phyloP scores from a whole-genome alignment of 208 protist genomes.

The Trypanosoma platydactyli region DNA sequence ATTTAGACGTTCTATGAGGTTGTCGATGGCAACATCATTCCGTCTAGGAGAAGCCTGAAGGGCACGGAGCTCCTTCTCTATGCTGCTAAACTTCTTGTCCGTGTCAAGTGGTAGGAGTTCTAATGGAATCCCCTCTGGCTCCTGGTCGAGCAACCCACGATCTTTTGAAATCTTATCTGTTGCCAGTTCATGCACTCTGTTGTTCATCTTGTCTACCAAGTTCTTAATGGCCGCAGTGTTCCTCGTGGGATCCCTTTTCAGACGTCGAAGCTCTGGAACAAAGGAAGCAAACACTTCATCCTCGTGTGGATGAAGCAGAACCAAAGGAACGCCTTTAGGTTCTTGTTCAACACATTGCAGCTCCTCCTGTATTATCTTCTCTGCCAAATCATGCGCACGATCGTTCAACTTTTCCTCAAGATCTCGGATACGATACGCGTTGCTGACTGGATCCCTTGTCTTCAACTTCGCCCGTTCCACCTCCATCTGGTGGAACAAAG shows the following conservation, averaged over 20 bases:
- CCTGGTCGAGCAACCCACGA: conserved; percentile 59
- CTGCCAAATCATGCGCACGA: conserved; percentile 53
- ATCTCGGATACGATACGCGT: conserved; percentile 42
- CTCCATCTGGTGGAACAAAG: conserved; percentile 72
- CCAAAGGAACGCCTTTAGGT: conserved; percentile 59
- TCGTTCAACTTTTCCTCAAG: conserved; percentile 69
- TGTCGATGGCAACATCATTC: conserved; percentile 48
- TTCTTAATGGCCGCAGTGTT: conserved; percentile 38
- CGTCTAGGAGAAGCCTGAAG: conserved; percentile 40
- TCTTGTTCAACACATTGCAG: conserved; percentile 53
- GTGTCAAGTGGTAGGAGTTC: conserved; percentile 54
- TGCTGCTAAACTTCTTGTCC: conserved; percentile 50
- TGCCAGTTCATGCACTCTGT: conserved; percentile 54
- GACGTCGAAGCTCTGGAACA: conserved; percentile 42
- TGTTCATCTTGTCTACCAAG: conserved; percentile 54
- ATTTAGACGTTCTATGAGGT: conserved; percentile 49
- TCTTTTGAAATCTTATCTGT: conserved; percentile 47
- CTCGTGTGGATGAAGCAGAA: conserved; percentile 46
- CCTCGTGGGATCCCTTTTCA: conserved; percentile 32
- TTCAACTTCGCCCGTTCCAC: conserved; percentile 67
- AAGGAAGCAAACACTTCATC: conserved; percentile 51
- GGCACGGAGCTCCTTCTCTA: conserved; percentile 67
- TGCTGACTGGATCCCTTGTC: conserved; percentile 42
- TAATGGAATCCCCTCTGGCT: conserved; percentile 63
- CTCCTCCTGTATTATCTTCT: conserved; percentile 66